Evolutionary conservation across 1,284 basidiomycete species (phyloP).

Genomic region (Sporisorium scitamineum): DNA sequence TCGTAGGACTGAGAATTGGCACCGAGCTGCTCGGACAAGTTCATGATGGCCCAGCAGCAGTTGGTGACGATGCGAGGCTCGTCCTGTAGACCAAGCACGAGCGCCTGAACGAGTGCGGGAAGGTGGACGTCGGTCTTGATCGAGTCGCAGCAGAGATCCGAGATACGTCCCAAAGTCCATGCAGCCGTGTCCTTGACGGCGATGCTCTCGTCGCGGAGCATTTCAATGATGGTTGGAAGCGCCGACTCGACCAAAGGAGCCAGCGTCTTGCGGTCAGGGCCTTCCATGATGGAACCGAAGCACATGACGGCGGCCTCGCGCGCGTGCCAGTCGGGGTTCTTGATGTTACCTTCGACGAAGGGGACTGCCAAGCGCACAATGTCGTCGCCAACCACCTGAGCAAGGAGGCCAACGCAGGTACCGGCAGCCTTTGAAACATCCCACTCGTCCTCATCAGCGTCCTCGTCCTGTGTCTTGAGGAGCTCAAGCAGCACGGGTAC

Average conservation of each 20-base stretch:
- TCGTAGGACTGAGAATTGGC: slow-evolving; percentile 51
- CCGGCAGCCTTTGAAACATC: slow-evolving; percentile 98
- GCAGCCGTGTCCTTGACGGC: slow-evolving; percentile 97
- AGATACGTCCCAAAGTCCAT: slow-evolving; percentile 96
- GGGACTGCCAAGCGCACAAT: slow-evolving; percentile 94
- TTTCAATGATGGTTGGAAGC: slow-evolving; percentile 90
- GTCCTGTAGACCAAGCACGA: slow-evolving; percentile 85
- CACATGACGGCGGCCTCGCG: slow-evolving; percentile 98
- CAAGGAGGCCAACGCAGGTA: slow-evolving; percentile 88
- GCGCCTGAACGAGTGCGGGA: slow-evolving; percentile 82
- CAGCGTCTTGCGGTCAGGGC: slow-evolving; percentile 87
- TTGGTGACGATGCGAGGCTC: slow-evolving; percentile 89
- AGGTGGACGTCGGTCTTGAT: slow-evolving; percentile 93
- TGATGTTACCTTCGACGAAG: slow-evolving; percentile 97
- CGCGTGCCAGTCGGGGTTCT: slow-evolving; percentile 87
- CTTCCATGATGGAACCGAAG: slow-evolving; percentile 96
- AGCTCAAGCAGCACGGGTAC: slow-evolving; percentile 90
- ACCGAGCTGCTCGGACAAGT: slow-evolving; percentile 73
- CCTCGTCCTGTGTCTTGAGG: slow-evolving; percentile 92
- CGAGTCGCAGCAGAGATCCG: slow-evolving; percentile 85
- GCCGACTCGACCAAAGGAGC: slow-evolving; percentile 94
- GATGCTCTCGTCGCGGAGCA: slow-evolving; percentile 87
- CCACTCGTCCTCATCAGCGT: slow-evolving; percentile 99
- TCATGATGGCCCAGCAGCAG: slow-evolving; percentile 97
- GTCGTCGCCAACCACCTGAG: slow-evolving; percentile 88